Evolutionary conservation across 768 basidiomycete species (phyloP), one percentile per base, ranked within the genome.

Genomic region (Kwoniella botswanensis): DNA sequence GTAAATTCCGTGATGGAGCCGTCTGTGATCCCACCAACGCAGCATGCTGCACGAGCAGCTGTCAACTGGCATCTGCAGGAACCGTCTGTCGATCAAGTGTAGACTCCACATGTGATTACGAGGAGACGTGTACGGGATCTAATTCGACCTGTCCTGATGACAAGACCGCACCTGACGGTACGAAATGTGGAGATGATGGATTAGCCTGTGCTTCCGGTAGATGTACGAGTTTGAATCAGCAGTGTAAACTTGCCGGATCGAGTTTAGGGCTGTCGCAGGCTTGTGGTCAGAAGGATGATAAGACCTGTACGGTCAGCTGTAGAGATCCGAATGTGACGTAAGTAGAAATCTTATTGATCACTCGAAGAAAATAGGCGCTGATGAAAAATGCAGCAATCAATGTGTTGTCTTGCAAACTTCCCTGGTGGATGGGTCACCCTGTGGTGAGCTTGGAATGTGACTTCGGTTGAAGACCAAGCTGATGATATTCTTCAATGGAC

Each of bases 391-490:
- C 68, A 81, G 77, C 15, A 87, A 88, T 70, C 87, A 87, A 74
- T 95, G 93, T 82, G 83, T 93, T 22, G 84, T 90, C 52, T 85
- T 94, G 59, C 89, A 90, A 66, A 88, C 91, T 3, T 82, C 88
- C 55, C 88, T 94, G 60, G 86, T 92, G 65, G 91, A 93, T 80
- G 93, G 93, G 24, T 92, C 91, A 41, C 89, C 92, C 15, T 95
- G 93, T 82, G 92, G 92, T 89, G 76, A 69, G 88, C 85, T 61
- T 21, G 0, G 0, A 61, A n/a, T 0, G 2, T n/a, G 1, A 12
- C 22, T 62, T 21, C 56, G 67, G 54, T 60, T 17, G 67, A 26
- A 53, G 63, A 65, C n/a, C 63, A 64, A 72, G 22, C 62, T 65
- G 17, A 63, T 57, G 68, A 22, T 26, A 5, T 11, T 17, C 0